A percentile compares a stretch with the other conserved stretches of the same genome.
phyloP scores from a whole-genome alignment of 2,329 filamentous ascomycete genomes.

The Pseudogymnoascus sp. region DNA sequence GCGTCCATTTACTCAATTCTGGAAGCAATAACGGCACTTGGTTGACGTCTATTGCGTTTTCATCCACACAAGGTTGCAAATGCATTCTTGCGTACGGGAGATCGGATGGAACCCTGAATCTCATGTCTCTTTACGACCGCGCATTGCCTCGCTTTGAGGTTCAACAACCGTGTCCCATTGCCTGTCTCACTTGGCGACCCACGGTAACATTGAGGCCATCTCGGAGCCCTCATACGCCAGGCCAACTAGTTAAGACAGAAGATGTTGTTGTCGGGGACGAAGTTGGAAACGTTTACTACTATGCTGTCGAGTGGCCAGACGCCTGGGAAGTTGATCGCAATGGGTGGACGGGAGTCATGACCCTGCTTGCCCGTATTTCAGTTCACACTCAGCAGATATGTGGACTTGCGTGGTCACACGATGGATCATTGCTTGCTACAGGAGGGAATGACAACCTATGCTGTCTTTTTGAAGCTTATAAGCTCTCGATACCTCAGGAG shows the following conservation, averaged over 20 bases:
- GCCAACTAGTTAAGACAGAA: constrained; percentile 56
- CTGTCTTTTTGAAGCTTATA: constrained; percentile 59
- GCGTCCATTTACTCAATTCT: constrained; percentile 49
- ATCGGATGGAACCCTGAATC: constrained; percentile 63
- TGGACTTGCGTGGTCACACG: constrained; percentile 77
- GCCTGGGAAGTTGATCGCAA: constrained; percentile 53
- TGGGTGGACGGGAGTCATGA: constrained; percentile 71
- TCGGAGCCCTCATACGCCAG: constrained; percentile 36
- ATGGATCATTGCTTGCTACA: constrained; percentile 70
- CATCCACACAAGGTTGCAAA: constrained; percentile 64
- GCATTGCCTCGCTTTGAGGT: constrained; percentile 64
- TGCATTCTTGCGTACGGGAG: constrained; percentile 80
- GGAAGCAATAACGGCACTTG: constrained; percentile 46
- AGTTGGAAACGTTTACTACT: constrained; percentile 74
- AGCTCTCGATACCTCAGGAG: constrained; percentile 10
- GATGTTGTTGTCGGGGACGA: constrained; percentile 85
- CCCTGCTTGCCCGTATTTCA: constrained; percentile 64
- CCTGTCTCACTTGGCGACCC: constrained; percentile 76
- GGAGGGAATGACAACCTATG: constrained; percentile 91
- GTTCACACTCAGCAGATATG: constrained; percentile 87
- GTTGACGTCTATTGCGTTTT: constrained; percentile 85
- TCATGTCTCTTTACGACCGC: constrained; percentile 69
- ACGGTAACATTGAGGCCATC: constrained; percentile 45
- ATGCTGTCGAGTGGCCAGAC: constrained; percentile 76
- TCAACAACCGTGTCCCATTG: constrained; percentile 61